Evolutionary conservation across 2,329 filamentous ascomycete species (phyloP).

Genomic region (Fusarium subtropicale): DNA sequence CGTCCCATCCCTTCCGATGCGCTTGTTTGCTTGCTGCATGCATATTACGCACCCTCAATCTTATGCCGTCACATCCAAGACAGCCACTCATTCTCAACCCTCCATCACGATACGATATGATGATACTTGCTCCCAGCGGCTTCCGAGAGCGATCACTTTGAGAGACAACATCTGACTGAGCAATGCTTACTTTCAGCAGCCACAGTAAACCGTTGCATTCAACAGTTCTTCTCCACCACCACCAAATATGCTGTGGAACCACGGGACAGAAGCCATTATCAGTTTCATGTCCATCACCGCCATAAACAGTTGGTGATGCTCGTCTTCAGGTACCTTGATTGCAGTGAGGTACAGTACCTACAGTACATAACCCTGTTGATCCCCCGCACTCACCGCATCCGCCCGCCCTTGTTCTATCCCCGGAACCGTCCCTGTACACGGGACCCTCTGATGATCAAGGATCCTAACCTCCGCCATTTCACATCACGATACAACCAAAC

Average conservation of each 20-base stretch:
- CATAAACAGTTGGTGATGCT: slow-evolving; percentile 1
- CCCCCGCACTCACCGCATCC: slow-evolving; percentile 47
- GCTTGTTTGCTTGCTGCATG: slow-evolving; percentile 3
- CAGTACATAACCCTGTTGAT: slow-evolving; percentile 20
- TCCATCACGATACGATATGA: slow-evolving; percentile 22
- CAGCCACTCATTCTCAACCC: slow-evolving; percentile 28
- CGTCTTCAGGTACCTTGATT: background rate
- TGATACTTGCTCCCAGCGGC: slow-evolving; percentile 17
- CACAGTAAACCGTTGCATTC: slow-evolving; percentile 36
- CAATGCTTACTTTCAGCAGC: slow-evolving; percentile 1
- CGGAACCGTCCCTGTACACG: slow-evolving; percentile 28
- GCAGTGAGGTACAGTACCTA: background rate
- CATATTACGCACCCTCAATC: slow-evolving; percentile 12
- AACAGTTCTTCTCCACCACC: slow-evolving; percentile 14
- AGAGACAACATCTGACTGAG: slow-evolving; percentile 30
- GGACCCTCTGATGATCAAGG: slow-evolving; percentile 22
- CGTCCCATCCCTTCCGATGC: slow-evolving; percentile 16
- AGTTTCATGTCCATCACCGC: slow-evolving; percentile 23
- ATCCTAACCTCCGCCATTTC: slow-evolving; percentile 30
- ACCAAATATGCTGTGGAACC: slow-evolving; percentile 17
- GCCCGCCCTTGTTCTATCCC: slow-evolving; percentile 31
- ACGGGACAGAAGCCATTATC: background rate
- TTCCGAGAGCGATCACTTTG: slow-evolving; percentile 28
- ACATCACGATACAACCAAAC: slow-evolving; percentile 25
- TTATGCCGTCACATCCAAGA: slow-evolving; percentile 32